These are phyloP conservation scores for Metarhizium anisopliae DNA, from an alignment of 2,329 filamentous ascomycete species.

Conservation along the genomic window DNA sequence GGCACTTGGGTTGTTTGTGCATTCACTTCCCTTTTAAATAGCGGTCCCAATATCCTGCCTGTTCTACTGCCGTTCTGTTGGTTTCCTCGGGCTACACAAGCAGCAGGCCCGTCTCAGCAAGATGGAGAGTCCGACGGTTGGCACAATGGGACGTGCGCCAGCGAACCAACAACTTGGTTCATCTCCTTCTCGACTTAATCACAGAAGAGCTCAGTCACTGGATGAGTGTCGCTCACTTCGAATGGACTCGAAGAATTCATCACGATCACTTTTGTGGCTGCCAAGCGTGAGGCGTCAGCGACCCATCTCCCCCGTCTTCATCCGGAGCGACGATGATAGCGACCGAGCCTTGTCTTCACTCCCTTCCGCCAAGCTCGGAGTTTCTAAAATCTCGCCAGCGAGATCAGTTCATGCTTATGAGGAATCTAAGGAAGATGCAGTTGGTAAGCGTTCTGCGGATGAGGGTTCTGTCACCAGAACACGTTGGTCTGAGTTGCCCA, in stretches of 20 bases:
- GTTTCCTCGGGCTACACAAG: not conserved
- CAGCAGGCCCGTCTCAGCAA: not conserved
- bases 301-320: conserved; percentile 14
- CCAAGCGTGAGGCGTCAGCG: conserved; percentile 12
- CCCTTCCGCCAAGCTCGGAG: conserved; percentile 27
- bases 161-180: not conserved
- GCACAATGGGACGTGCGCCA: not conserved
- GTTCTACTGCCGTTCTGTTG: not conserved
- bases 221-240: not conserved
- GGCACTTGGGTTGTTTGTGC: not conserved
- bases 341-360: conserved; percentile 28
- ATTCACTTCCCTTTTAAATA: not conserved
- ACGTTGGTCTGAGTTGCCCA: not conserved
- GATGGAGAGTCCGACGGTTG: not conserved
- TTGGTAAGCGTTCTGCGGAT: not conserved
- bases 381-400: not conserved
- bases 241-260: not conserved
- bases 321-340: conserved; percentile 28
- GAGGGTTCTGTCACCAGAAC: not conserved
- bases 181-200: not conserved
- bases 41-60: not conserved
- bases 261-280: conserved; percentile 12
- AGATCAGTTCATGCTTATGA: not conserved
- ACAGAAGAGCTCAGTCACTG: not conserved
- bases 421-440: not conserved